Base-by-base conservation (phyloP, 345 rosid genomes). In the Brassica juncea region DNA sequence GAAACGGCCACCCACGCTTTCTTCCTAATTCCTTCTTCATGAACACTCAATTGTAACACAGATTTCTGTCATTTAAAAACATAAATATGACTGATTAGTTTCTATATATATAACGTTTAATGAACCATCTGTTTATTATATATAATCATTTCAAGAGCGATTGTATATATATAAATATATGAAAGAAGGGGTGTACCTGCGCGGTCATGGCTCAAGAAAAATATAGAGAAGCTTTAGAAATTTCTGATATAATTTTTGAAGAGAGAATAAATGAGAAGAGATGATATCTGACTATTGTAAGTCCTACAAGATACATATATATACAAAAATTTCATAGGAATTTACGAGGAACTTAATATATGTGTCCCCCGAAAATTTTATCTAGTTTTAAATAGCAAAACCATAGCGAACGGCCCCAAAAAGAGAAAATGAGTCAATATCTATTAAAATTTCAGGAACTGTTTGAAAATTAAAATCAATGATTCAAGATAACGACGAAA, bases 1-100 rank as follows among this genome's bases (percentile, higher is more conserved):
- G 92, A 89, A 72, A 75, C 94, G 4, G 25, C 77, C 58, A 67
- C 83, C 83, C 84, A 74, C 31, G 35, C 93, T 83, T 90, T 92
- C 71, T 78, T 81, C 81, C 78, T 92, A 66, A n/a, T 74, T 74
- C 79, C 87, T 2, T 83, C 83, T 16, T 84, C 89, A 25, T 71
- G 80, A 0, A 84, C 1, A 0, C 74, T 83, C 80, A 92, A 32
- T 84, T 85, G 86, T 77, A 92, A 58, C 47, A 88, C 88, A 5
- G 86, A 74, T 86, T 88, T 90, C 93, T 92, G 93, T 30, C 39
- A 57, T 27, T 64, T 55, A 1, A 4, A 64, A 76, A 30, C 44
- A 39, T 27, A 19, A 52, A 11, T 31, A 25, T 21, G 25, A 0
- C 4, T 8, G 35, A 12, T 39, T 8, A 74, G 27, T 76, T 28